Base-by-base conservation (phyloP, 345 rosid species). In the Ceriops zippeliana region DNA sequence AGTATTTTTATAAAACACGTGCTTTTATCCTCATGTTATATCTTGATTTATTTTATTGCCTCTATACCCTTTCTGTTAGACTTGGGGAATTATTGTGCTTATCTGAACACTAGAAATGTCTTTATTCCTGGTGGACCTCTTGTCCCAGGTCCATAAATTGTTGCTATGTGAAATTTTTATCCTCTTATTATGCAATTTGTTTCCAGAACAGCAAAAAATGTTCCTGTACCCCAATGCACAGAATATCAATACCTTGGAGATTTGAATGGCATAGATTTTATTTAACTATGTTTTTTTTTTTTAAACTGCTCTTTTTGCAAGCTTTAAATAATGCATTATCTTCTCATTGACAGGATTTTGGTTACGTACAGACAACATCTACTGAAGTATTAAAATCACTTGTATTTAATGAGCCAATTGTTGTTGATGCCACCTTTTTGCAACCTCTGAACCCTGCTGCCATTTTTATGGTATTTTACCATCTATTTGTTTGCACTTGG, bases 401-500 rank as follows among this genome's bases (percentile, higher is more conserved):
- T 75, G 85, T 95, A 16, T 92, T 92, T 80, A 92, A 96, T 67
- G 99, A 96, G 83, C 99, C 98, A 61, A 89, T 96, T 76, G 85
- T 89, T 70, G 76, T 90, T 76, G 91, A 92, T 77, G 80, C 89
- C 76, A 70, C 92, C 24, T 93, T 87, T 37, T 73, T 87, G 76
- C 99, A 89, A 37, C 91, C 99, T 57, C 84, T 91, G 73, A 90
- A 87, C 68, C 98, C 99, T 38, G 97, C 97, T 79, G 84, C 96
- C 77, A 87, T 92, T 73, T 96, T 96, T 82, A 90, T 86, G 81
- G 99, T 96, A 85, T 71, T 52, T 17, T 58, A 35, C 68, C n/a
- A 26, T 70, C 65, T 66, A 35, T 47, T 46, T 69, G 28, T 53
- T 61, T 16, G 53, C 37, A 65, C 59, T 70, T 19, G 38, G 37